A percentile compares a stretch with the other conserved stretches of the same genome.
Evolutionary conservation across 495 filamentous ascomycete species (phyloP).

Genomic region (Penicillium macrosclerotiorum): DNA sequence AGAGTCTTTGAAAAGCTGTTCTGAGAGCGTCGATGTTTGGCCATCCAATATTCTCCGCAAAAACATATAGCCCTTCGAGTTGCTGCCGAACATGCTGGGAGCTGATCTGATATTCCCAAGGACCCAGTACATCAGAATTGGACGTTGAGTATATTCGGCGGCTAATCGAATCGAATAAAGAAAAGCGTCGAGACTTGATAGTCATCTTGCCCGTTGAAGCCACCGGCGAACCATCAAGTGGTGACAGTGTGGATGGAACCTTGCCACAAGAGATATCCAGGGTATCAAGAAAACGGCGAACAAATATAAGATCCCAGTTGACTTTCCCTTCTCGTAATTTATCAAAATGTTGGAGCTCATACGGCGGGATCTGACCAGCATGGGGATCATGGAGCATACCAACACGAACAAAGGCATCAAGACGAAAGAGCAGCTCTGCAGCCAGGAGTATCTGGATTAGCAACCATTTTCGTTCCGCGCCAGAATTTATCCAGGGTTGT

Average conservation of each 20-base stretch:
- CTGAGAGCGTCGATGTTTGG: conserved; percentile 41
- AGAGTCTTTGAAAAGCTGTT: conserved; percentile 13
- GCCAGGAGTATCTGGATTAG: conserved; percentile 76
- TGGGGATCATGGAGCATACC: conserved; percentile 50
- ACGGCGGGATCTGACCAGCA: conserved; percentile 46
- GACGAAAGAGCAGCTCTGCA: conserved; percentile 71
- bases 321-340: conserved; percentile 64
- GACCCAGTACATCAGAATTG: conserved; percentile 20
- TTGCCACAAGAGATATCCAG: conserved; percentile 45
- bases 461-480: conserved; percentile 68
- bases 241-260: conserved; percentile 1
- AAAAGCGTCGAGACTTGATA: conserved; percentile 20
- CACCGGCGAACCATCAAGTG: background rate
- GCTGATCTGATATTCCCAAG: conserved; percentile 38
- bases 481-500: conserved; percentile 32
- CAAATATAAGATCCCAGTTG: conserved; percentile 77
- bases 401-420: conserved; percentile 64
- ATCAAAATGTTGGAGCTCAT: conserved; percentile 64
- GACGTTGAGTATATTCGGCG: conserved; percentile 18
- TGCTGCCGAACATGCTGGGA: conserved; percentile 43
- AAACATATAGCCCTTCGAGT: conserved; percentile 48
- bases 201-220: conserved; percentile 23
- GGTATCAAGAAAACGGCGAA: conserved; percentile 73
- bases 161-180: conserved; percentile 26
- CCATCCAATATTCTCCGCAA: conserved; percentile 52